Percentiles rank a stretch among this genome's conserved stretches.
phyloP scores from a whole-genome alignment of 768 basidiomycete genomes.

The Suillus weaverae region DNA sequence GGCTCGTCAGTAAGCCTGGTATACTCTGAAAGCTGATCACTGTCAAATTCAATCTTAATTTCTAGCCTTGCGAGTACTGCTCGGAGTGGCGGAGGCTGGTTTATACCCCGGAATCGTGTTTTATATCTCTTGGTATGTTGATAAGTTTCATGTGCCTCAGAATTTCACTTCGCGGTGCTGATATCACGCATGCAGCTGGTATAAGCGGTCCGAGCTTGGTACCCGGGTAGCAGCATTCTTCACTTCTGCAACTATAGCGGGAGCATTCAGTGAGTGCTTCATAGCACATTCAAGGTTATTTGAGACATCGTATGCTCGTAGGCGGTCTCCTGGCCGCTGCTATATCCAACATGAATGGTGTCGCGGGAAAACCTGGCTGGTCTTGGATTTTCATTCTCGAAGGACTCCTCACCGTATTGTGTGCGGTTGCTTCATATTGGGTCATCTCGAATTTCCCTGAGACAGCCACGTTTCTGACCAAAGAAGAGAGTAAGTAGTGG shows the following conservation, averaged over 20 bases:
- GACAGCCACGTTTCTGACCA: conserved; percentile 66
- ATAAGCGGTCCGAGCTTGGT: conserved; percentile 74
- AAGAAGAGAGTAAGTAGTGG: conserved; percentile 51
- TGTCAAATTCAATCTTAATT: no score
- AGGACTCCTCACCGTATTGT: conserved; percentile 65
- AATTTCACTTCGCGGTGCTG: background rate
- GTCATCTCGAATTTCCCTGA: conserved; percentile 80
- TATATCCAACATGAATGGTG: conserved; percentile 69
- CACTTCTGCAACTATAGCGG: conserved; percentile 76
- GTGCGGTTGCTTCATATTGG: conserved; percentile 63
- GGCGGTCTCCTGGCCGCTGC: conserved; percentile 66
- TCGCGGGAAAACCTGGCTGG: conserved; percentile 65
- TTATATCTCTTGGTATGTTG: conserved; percentile 55
- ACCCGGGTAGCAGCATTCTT: conserved; percentile 75
- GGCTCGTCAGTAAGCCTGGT: conserved; percentile 50
- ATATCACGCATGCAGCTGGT: conserved; percentile 54
- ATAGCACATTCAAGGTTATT: background rate
- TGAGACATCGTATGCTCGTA: conserved; percentile 21
- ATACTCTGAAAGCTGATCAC: background rate
- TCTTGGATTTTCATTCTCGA: conserved; percentile 77
- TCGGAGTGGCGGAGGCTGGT: conserved; percentile 41
- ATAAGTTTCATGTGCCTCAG: background rate
- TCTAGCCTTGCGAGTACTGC: conserved; percentile 47
- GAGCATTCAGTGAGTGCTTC: conserved; percentile 63
- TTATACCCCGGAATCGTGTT: conserved; percentile 56